Evolutionary conservation across 495 filamentous ascomycete species (phyloP).

Genomic region (Podospora australis): DNA sequence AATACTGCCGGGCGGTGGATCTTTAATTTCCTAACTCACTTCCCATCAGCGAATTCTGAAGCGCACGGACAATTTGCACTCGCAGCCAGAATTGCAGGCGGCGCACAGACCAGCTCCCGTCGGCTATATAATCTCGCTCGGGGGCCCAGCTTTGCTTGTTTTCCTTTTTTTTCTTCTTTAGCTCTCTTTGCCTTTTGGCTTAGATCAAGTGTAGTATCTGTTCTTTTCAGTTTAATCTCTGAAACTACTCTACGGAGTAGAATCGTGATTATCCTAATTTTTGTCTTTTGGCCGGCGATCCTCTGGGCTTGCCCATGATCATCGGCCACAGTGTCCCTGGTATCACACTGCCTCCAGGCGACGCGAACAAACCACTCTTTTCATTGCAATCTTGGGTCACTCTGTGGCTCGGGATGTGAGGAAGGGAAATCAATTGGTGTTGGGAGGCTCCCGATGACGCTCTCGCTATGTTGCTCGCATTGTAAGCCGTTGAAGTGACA

Average conservation of each 20-base stretch:
- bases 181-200: conserved; percentile 60
- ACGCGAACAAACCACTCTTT: conserved; percentile 56
- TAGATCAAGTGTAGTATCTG: conserved; percentile 99
- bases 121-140: neutral
- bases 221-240: conserved; percentile 98
- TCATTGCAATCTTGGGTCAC: conserved; percentile 25
- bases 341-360: conserved; percentile 82
- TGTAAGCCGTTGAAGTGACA: too few relatives aligned
- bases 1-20: conserved; percentile 17
- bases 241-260: conserved; percentile 59
- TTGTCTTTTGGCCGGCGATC: conserved; percentile 32
- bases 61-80: neutral
- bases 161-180: conserved; percentile 27
- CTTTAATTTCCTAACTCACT: neutral
- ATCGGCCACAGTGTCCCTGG: conserved; percentile 69
- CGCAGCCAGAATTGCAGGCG: neutral
- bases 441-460: too few relatives aligned
- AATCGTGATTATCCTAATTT: conserved; percentile 86
- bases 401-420: conserved; percentile 20
- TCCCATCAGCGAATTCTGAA: neutral
- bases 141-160: neutral
- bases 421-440: too few relatives aligned
- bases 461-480: too few relatives aligned
- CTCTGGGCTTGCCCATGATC: conserved; percentile 73
- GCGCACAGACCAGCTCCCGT: neutral